Conservation (phyloP, 805 yeast species). For the Grigorovia humatica region DNA sequence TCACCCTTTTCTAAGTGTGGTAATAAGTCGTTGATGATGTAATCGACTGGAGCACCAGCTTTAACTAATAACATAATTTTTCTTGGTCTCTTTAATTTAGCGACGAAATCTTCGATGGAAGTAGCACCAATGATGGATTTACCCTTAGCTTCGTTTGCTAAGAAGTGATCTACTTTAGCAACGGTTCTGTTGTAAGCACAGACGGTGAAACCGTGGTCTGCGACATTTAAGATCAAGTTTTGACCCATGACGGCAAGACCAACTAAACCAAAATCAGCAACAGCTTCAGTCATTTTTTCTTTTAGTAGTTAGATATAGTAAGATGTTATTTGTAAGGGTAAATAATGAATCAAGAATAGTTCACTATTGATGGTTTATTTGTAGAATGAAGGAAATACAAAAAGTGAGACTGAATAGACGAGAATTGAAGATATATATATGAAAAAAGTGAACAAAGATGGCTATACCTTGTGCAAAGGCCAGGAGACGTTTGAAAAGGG, state of each 20-base stretch:
- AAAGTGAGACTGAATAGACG: not conserved
- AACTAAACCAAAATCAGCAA: slow-evolving; percentile 93
- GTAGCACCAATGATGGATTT: slow-evolving; percentile 92
- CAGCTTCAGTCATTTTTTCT: slow-evolving; percentile 45
- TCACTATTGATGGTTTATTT: not conserved
- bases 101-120: slow-evolving; percentile 78
- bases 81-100: slow-evolving; percentile 93
- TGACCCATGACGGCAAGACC: slow-evolving; percentile 99
- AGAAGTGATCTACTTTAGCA: slow-evolving; percentile 87
- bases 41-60: slow-evolving; percentile 94
- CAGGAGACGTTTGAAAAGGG: not conserved
- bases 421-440: no score
- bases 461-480: not conserved
- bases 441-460: not conserved
- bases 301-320: not conserved
- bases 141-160: slow-evolving; percentile 93
- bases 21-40: slow-evolving; percentile 74
- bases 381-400: not conserved
- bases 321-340: not conserved
- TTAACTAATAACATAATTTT: slow-evolving; percentile 88
- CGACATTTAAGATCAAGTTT: slow-evolving; percentile 93
- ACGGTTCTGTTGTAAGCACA: slow-evolving; percentile 98
- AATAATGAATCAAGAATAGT: not conserved
- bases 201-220: slow-evolving; percentile 97
- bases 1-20: slow-evolving; percentile 94